These are phyloP conservation scores for Saccharomycopsis javanensis DNA, from an alignment of 805 yeast genomes.

Conservation along the genomic window DNA sequence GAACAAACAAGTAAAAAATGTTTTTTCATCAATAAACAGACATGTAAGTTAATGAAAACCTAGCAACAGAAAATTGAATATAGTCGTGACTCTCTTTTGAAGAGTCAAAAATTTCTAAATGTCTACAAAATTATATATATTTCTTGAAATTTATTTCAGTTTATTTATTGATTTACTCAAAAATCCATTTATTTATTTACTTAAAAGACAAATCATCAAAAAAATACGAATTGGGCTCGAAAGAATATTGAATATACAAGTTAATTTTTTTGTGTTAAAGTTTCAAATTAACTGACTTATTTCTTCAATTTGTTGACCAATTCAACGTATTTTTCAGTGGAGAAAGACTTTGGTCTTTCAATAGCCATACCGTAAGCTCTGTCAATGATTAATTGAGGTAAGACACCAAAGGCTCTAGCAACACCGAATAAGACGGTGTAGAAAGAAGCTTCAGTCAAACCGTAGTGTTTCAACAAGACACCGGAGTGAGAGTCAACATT, in stretches of 20 bases:
- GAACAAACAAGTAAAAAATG: no score
- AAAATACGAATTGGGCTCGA: neutral
- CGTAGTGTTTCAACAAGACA: constrained; percentile 76
- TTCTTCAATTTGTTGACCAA: constrained; percentile 42
- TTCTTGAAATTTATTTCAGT: no score
- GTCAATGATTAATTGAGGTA: constrained; percentile 78
- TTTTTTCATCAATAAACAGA: no score
- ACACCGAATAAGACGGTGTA: constrained; percentile 84
- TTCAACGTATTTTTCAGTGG: constrained; percentile 85
- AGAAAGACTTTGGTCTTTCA: constrained; percentile 89
- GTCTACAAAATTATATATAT: no score
- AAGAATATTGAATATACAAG: constrained; percentile 2
- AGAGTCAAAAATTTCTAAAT: no score
- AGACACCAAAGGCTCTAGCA: constrained; percentile 76
- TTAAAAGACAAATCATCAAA: no score
- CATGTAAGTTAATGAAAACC: no score
- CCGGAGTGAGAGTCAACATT: constrained; percentile 86
- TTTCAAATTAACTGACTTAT: constrained; percentile 5
- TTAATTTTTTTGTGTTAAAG: neutral
- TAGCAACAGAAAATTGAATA: no score
- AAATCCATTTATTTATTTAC: neutral
- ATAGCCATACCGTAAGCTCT: constrained; percentile 75
- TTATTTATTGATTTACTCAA: no score
- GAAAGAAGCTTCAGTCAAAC: constrained; percentile 71
- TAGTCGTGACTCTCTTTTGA: no score